These are phyloP conservation scores for Penicillium taxi DNA, from an alignment of 495 filamentous ascomycete genomes.

Conservation along the genomic window DNA sequence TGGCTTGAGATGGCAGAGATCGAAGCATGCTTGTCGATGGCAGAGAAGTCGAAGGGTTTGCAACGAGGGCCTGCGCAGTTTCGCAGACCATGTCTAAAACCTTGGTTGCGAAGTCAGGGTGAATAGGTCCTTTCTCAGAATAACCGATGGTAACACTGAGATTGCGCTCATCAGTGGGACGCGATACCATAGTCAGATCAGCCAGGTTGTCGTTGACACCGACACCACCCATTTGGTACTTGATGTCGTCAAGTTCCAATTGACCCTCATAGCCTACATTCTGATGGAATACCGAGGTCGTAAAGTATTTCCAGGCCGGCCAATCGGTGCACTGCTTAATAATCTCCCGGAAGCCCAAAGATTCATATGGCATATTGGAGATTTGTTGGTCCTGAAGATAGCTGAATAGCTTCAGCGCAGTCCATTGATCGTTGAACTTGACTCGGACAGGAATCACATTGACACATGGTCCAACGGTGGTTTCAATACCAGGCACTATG, in stretches of 20 bases:
- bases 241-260: conserved; percentile 38
- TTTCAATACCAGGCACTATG: conserved; percentile 45
- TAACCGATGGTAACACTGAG: conserved; percentile 41
- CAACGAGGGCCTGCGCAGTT: conserved; percentile 35
- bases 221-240: conserved; percentile 42
- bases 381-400: conserved; percentile 53
- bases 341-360: conserved; percentile 53
- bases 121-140: conserved; percentile 37
- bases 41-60: conserved; percentile 35
- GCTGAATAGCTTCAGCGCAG: conserved; percentile 43
- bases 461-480: conserved; percentile 50
- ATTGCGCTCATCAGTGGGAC: conserved; percentile 30
- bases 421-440: conserved; percentile 40
- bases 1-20: conserved; percentile 24
- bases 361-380: conserved; percentile 49
- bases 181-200: conserved; percentile 44
- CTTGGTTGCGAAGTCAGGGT: conserved; percentile 31
- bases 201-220: conserved; percentile 45
- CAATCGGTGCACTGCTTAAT: conserved; percentile 51
- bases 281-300: conserved; percentile 42
- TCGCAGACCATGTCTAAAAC: conserved; percentile 45
- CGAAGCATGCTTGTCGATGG: conserved; percentile 36
- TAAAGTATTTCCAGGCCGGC: conserved; percentile 45
- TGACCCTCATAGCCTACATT: conserved; percentile 36
- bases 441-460: conserved; percentile 54